Conservation (phyloP, 805 yeast species). For the Pichia cabralensis region DNA sequence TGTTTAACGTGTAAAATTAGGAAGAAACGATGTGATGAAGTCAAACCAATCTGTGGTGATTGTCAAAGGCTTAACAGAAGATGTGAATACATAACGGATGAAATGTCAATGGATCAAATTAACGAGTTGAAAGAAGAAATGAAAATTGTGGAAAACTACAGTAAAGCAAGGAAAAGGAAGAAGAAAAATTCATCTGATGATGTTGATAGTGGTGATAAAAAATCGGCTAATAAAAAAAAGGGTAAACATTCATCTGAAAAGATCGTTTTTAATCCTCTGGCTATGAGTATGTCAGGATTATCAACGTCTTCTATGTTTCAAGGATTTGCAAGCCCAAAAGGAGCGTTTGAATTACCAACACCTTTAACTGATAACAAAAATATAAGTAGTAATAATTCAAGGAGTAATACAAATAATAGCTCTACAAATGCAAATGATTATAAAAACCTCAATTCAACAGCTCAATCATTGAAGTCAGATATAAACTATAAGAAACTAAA, state of each 20-base stretch:
- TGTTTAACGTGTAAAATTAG: conserved; percentile 61
- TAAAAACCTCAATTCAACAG: too few species aligned
- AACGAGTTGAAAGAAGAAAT: conserved; percentile 28
- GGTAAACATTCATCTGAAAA: not conserved
- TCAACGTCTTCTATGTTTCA: conserved; percentile 1
- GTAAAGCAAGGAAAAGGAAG: conserved; percentile 33
- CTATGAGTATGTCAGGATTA: conserved; percentile 13
- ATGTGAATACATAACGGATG: conserved; percentile 38
- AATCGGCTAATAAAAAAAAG: not conserved
- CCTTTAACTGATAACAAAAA: too few species aligned
- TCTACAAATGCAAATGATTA: too few species aligned
- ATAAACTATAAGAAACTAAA: too few species aligned
- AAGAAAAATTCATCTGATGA: conserved; percentile 4
- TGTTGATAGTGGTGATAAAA: not conserved
- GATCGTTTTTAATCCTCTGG: conserved; percentile 23
- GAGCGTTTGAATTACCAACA: too few species aligned
- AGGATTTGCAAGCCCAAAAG: too few species aligned
- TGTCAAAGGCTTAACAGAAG: conserved; percentile 35
- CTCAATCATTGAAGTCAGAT: too few species aligned
- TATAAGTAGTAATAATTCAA: too few species aligned
- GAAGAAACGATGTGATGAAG: conserved; percentile 49
- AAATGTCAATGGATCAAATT: conserved; percentile 34
- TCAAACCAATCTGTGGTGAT: conserved; percentile 40
- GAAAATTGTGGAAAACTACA: conserved; percentile 29
- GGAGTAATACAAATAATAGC: too few species aligned